Base-by-base conservation (phyloP, 331 rosid genomes). In the Quercus tomentella region DNA sequence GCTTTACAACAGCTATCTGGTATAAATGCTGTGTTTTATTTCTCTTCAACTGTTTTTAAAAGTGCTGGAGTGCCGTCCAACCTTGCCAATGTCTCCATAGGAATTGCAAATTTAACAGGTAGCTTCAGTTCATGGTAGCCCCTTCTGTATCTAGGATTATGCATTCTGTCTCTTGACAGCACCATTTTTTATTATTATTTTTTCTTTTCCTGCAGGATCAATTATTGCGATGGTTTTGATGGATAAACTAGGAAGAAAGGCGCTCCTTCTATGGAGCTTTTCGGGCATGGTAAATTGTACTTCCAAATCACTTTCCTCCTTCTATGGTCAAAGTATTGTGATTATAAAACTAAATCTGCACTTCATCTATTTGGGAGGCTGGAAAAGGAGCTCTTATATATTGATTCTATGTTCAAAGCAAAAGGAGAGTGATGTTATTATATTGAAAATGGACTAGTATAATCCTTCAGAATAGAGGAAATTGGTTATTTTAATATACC, bases 1-100 rank as follows among this genome's bases (percentile, higher is more conserved):
- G 99, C 98, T 91, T 91, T 95, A 90, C 99, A 93, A 95, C 99
- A 95, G 94, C 97, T 95, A 79, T 95, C 99, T 86, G 99, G 99
- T 89, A 93, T 95, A 90, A 95, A 95, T 58, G 99, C 98, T 67
- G 89, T 95, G 55, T 95, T 95, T 83, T 95, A 95, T 84, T 95
- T 95, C 98, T 95, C 99, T 87, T 90, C 99, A 68, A 89, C 97
- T 87, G 94, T 95, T 84, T 95, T 91, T 81, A 93, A 90, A 86
- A 93, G 97, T 65, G 98, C 89, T 22, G 97, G 98, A 83, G 97
- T 95, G 70, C 97, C 98, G 58, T 93, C 98, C 74, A 89, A 77
- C 82, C 76, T 90, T 69, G 99, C 99, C 79, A 95, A 93, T 81
- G 90, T 73, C 88, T 93, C 89, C 86, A 75, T 95, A 80, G 99